Conservation (phyloP, 2,329 filamentous ascomycete genomes). For the Biscogniauxia mediterranea region DNA sequence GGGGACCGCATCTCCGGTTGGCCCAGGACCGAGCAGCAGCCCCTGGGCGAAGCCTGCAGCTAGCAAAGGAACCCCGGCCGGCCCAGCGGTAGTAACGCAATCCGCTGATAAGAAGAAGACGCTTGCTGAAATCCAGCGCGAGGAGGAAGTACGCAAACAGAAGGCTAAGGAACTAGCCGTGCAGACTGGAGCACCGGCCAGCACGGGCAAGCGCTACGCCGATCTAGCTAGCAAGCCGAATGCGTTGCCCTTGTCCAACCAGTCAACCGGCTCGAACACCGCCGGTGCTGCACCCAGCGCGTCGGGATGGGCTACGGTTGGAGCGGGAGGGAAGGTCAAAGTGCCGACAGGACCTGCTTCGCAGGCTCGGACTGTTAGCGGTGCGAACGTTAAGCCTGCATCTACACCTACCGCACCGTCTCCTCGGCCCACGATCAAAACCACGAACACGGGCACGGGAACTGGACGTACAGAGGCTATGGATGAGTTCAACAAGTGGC, state of each 20-base stretch:
- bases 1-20: conserved; percentile 74
- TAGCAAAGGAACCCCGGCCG: conserved; percentile 38
- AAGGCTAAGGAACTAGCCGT: conserved; percentile 56
- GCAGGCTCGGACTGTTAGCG: conserved; percentile 45
- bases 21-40: conserved; percentile 49
- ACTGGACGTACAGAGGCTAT: conserved; percentile 57
- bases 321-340: conserved; percentile 90
- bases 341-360: conserved; percentile 59
- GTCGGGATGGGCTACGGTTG: conserved; percentile 89
- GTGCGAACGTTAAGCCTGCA: conserved; percentile 41
- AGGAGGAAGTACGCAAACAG: conserved; percentile 88
- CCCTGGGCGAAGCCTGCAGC: conserved; percentile 67
- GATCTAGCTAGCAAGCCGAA: conserved; percentile 81
- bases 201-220: conserved; percentile 82
- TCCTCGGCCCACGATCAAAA: conserved; percentile 51
- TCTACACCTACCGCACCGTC: conserved; percentile 38
- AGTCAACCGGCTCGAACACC: conserved; percentile 37
- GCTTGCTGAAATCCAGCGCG: conserved; percentile 91
- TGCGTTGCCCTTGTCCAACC: conserved; percentile 38
- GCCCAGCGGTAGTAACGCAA: conserved; percentile 32
- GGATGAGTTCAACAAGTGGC: conserved; percentile 95
- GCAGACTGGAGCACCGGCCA: conserved; percentile 46
- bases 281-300: conserved; percentile 31
- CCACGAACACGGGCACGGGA: conserved; percentile 46
- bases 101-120: conserved; percentile 71